Evolutionary conservation across 495 filamentous ascomycete genomes (phyloP), one percentile per base, ranked within the genome.

Genomic region (Hypoxylon subgilvum): DNA sequence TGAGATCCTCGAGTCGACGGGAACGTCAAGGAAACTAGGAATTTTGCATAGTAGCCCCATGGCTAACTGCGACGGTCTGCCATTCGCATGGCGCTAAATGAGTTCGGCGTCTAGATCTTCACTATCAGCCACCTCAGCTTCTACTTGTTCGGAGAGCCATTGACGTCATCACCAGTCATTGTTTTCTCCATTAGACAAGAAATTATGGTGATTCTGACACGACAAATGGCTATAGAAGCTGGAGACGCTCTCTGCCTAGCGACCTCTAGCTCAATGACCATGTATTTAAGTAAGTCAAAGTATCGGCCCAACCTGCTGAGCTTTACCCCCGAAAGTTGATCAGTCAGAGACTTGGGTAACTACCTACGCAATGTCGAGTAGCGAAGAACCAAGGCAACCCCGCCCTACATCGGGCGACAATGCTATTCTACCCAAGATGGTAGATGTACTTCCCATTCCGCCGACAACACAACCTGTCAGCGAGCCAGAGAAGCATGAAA

Each of bases 391-490:
- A 22, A 41, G 45, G 10, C 9, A 45, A 31, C 6, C 43, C 9
- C 17, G 34, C 10, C 17, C 25, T 18, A 19, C 34, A 8, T 22
- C 34, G 6, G 47, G 16, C 2, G 13, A 44, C 17, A 36, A 30
- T 16, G 16, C 6, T 12, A 35, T 12, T 4, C 21, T 27, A 6
- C 19, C 32, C 18, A 56, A 35, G 16, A 14, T 63, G n/a, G n/a
- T 47, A 23, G 68, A 76, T 44, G 51, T 76, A 13, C 59, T 78
- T 9, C 75, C 75, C 1, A 30, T 72, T 3, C 74, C 73, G 2
- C 53, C 68, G 10, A 63, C 51, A 5, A 65, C 59, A 4, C 57
- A 74, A 36, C 63, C 74, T n/a, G 36, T 67, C 6, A 61, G 61
- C 9, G 45, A 53, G n/a, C 52, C 53, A 14, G 47, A 48, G 14